Conservation (phyloP, 2,329 filamentous ascomycete species). For the Talaromyces verruculosus region DNA sequence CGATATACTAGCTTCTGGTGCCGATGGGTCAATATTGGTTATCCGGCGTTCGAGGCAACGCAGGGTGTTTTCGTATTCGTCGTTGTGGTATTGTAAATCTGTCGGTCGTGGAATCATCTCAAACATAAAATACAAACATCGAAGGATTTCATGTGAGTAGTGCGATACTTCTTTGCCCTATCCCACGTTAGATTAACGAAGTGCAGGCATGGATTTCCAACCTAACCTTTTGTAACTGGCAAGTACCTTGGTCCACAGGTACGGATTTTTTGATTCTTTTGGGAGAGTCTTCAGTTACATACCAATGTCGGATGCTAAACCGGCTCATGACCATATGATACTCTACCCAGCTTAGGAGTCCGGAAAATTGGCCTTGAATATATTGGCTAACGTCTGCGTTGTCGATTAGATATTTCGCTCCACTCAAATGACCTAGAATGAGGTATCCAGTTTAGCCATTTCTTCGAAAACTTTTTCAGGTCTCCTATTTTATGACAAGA, state of each 20-base stretch:
- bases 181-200: constrained; percentile 7
- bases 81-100: constrained; percentile 15
- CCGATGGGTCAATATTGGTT: constrained; percentile 16
- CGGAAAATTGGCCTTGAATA: constrained; percentile 15
- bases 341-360: constrained; percentile 18
- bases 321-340: constrained; percentile 19
- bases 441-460: constrained; percentile 3
- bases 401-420: constrained; percentile 9
- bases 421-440: constrained; percentile 13
- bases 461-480: not conserved
- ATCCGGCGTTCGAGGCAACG: constrained; percentile 17
- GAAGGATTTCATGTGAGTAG: constrained; percentile 18
- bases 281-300: constrained; percentile 12
- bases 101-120: constrained; percentile 15
- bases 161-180: constrained; percentile 18
- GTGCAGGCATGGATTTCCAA: not conserved
- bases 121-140: constrained; percentile 16
- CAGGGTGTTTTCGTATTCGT: constrained; percentile 18
- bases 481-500: not conserved
- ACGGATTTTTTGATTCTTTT: constrained; percentile 17
- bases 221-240: constrained; percentile 16
- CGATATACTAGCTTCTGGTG: constrained; percentile 12
- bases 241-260: constrained; percentile 18
- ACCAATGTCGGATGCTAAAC: constrained; percentile 19
- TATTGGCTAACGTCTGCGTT: constrained; percentile 5